phyloP scores from a whole-genome alignment of 129 eudicot genomes.

The Saposhnikovia divaricata region DNA sequence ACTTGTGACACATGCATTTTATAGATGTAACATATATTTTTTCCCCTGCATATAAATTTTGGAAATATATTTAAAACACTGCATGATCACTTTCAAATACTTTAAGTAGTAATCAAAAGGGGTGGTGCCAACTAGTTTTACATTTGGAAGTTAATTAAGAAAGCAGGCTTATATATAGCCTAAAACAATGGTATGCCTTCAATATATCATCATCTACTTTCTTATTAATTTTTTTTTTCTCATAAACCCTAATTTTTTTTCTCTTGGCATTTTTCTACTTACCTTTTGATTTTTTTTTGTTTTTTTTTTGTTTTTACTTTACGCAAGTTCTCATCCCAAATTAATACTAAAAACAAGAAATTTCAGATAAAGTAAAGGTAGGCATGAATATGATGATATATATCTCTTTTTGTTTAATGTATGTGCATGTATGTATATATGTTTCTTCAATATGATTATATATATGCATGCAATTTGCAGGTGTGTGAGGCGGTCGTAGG shows the following conservation, averaged over 20 bases:
- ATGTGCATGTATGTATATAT: background rate
- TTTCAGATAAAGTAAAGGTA: background rate
- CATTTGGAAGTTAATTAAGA: no score
- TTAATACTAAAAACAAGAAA: background rate
- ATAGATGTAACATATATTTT: no score
- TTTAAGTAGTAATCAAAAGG: background rate
- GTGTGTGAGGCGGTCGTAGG: background rate
- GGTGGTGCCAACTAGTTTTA: no score
- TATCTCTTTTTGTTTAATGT: background rate
- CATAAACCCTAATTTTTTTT: background rate
- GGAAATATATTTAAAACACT: background rate
- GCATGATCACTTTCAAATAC: background rate
- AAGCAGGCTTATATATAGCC: background rate
- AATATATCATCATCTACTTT: background rate
- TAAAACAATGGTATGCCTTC: background rate
- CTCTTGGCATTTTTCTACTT: background rate
- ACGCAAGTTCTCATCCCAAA: background rate
- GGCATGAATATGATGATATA: background rate
- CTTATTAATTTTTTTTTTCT: background rate
- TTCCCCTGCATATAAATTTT: no score
- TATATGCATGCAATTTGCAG: conserved; percentile 1
- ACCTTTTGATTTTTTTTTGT: background rate
- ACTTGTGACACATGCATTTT: no score
- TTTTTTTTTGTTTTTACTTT: background rate
- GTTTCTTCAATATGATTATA: background rate